Evolutionary conservation across 257 asterid species (phyloP).

Genomic region (Solanum tarijense): DNA sequence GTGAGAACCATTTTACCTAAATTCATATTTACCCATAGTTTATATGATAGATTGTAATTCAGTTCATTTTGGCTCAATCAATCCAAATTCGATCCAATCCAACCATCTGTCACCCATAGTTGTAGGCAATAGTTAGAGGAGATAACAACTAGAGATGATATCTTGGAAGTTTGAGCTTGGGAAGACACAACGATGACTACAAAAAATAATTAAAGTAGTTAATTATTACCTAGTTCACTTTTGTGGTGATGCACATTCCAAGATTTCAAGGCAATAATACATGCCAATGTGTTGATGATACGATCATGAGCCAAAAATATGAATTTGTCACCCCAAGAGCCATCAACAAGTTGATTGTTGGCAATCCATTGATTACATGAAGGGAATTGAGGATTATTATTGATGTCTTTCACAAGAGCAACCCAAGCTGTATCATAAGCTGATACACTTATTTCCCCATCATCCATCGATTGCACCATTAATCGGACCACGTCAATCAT

Average conservation of each 20-base stretch:
- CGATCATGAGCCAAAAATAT: constrained; percentile 53
- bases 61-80: too few relatives aligned
- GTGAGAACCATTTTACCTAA: too few relatives aligned
- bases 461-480: constrained; percentile 53
- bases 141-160: too few relatives aligned
- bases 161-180: too few relatives aligned
- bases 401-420: constrained; percentile 53
- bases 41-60: too few relatives aligned
- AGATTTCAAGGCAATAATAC: constrained; percentile 52
- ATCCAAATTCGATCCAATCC: too few relatives aligned
- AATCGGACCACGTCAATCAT: constrained; percentile 15
- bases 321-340: constrained; percentile 68
- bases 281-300: constrained; percentile 65
- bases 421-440: constrained; percentile 92
- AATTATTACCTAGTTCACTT: constrained; percentile 28
- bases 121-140: too few relatives aligned
- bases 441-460: constrained; percentile 62
- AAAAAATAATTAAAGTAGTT: too few relatives aligned
- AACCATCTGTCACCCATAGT: too few relatives aligned
- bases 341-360: constrained; percentile 55
- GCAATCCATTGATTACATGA: constrained; percentile 62
- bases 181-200: too few relatives aligned
- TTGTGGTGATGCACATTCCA: constrained; percentile 53
- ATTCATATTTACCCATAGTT: too few relatives aligned
- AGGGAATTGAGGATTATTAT: constrained; percentile 56